Evolutionary conservation across 352 stramenopile genomes (phyloP), one percentile per base, ranked within the genome.

Genomic region (Globisporangium carolinianum): DNA sequence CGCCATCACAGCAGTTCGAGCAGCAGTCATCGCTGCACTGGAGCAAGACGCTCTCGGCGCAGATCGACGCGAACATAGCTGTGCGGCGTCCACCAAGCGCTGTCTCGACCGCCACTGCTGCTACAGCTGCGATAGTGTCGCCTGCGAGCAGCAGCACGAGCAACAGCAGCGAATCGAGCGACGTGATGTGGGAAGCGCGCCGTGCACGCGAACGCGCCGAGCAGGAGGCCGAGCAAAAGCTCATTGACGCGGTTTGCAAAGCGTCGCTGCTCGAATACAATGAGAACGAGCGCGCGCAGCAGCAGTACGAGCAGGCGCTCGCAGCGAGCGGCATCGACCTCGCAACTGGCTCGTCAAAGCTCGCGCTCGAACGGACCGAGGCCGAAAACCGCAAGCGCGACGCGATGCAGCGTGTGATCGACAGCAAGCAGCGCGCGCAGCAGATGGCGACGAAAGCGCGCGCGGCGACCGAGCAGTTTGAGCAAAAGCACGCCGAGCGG

Each of bases 201-300:
- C 7, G 7, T 42, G 38, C 38, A 32, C 24, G 24, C 24, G 24
- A 32, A 32, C 24, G 24, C 24, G 24, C 24, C 24, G 24, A 32
- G 3, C 24, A 32, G 24, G 24, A 32, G 24, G 24, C 24, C 24
- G 24, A 32, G 24, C 24, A 32, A 32, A 32, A 91, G 58, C 67
- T 94, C 10, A 67, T 94, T 10, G 78, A 91, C 24, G 84, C 84
- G 0, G 84, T 94, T 35, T 84, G 80, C 52, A 81, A 86, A 61
- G 82, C 79, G 17, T 94, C 84, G 36, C 63, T 94, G 50, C 68
- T 78, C 12, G 84, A 91, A 57, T 89, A 62, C 53, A 91, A 87
- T 36, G 76, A 88, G 37, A 76, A 76, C 15, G 69, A 91, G 63
- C 81, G 78, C 42, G 75, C 69, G 32, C 49, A 90, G 6, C 69